Conservation (phyloP, 192 early-diverging fungal species). For the Coemansia brasiliensis region DNA sequence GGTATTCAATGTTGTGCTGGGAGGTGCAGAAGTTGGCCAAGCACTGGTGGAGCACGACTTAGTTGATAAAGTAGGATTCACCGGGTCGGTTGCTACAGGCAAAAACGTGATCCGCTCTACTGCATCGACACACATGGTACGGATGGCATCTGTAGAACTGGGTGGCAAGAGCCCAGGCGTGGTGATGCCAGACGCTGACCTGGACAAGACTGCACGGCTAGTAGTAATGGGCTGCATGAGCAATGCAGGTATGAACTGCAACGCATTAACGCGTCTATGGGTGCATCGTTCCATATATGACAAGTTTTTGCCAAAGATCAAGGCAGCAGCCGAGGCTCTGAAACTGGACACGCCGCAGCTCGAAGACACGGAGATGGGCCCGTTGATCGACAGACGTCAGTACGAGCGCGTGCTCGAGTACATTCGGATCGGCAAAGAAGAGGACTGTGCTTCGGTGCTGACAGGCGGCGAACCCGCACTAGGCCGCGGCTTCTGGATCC, state of each 20-base stretch:
- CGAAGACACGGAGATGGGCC: slow-evolving; percentile 42
- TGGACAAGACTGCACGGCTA: slow-evolving; percentile 45
- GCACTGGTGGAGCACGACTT: slow-evolving; percentile 51
- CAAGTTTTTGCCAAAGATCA: slow-evolving; percentile 59
- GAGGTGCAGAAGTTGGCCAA: slow-evolving; percentile 50
- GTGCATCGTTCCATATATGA: slow-evolving; percentile 68
- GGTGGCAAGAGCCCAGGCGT: slow-evolving; percentile 63
- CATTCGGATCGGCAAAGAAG: slow-evolving; percentile 46
- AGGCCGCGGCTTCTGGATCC: slow-evolving; percentile 56
- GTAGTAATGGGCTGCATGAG: slow-evolving; percentile 55
- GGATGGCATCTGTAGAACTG: slow-evolving; percentile 57
- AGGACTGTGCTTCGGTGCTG: slow-evolving; percentile 29
- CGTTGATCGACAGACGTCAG: slow-evolving; percentile 59
- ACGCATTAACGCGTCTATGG: slow-evolving; percentile 68
- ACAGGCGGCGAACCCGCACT: slow-evolving; percentile 30
- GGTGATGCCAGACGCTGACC: slow-evolving; percentile 56
- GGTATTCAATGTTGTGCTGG: slow-evolving; percentile 58
- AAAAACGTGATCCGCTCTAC: slow-evolving; percentile 56
- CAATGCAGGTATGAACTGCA: slow-evolving; percentile 79
- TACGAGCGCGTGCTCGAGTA: slow-evolving; percentile 57
- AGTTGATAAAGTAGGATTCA: slow-evolving; percentile 59
- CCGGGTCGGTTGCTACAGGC: slow-evolving; percentile 57
- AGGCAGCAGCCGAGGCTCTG: slow-evolving; percentile 45
- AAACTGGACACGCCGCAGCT: slow-evolving; percentile 25
- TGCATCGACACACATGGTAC: slow-evolving; percentile 44